Conservation (phyloP, 805 yeast genomes). For the Spathaspora girioi region DNA sequence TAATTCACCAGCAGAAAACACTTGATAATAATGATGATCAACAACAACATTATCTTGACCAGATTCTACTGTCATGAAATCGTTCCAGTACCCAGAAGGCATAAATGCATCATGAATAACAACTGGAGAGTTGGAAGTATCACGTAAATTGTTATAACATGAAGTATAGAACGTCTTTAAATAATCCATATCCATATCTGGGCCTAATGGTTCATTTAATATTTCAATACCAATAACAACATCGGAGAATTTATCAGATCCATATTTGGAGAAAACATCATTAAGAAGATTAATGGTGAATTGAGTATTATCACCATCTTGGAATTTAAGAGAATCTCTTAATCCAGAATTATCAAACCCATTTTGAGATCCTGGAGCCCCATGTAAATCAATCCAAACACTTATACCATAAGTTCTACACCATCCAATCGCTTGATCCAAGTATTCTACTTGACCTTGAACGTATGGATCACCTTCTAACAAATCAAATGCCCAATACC, state of each 20-base stretch:
- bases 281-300: slow-evolving; percentile 55
- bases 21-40: slow-evolving; percentile 92
- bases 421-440: slow-evolving; percentile 80
- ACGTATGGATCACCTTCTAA: slow-evolving; percentile 78
- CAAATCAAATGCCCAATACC: slow-evolving; percentile 84
- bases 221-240: slow-evolving; percentile 81
- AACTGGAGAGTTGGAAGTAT: slow-evolving; percentile 48
- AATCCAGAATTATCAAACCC: slow-evolving; percentile 94
- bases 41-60: slow-evolving; percentile 56
- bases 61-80: slow-evolving; percentile 35
- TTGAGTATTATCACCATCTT: slow-evolving; percentile 47
- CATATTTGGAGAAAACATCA: slow-evolving; percentile 60
- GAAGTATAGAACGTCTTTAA: slow-evolving; percentile 57
- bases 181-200: slow-evolving; percentile 54
- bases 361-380: slow-evolving; percentile 96
- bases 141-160: slow-evolving; percentile 66
- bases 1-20: slow-evolving; percentile 65
- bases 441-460: slow-evolving; percentile 68
- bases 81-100: slow-evolving; percentile 59
- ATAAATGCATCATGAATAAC: slow-evolving; percentile 84
- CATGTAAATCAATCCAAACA: slow-evolving; percentile 92
- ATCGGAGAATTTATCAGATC: slow-evolving; percentile 55
- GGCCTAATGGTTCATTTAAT: slow-evolving; percentile 86
- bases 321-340: slow-evolving; percentile 62
- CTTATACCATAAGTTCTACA: slow-evolving; percentile 55